Conservation (phyloP, 371 early-diverging fungal genomes). For the Mortierella sp. region DNA sequence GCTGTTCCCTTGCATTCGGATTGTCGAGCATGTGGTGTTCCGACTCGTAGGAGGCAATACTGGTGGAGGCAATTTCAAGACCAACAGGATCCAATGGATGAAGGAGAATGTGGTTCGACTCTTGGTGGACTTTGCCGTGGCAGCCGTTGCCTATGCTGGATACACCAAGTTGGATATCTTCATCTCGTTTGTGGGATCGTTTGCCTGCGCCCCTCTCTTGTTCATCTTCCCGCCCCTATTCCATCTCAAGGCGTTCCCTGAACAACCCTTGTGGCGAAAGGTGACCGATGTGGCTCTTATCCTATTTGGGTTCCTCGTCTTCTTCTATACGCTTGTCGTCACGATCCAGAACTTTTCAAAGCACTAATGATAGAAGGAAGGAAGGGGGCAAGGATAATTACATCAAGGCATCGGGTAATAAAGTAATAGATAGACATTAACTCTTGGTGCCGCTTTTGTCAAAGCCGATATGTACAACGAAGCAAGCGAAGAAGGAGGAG, state of each 20-base stretch:
- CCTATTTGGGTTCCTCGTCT: constrained; percentile 77
- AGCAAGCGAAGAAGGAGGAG: no score
- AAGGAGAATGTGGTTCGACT: constrained; percentile 85
- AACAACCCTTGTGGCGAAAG: constrained; percentile 57
- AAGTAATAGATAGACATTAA: no score
- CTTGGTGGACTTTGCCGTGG: constrained; percentile 70
- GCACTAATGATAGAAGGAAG: background rate
- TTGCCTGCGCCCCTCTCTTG: constrained; percentile 80
- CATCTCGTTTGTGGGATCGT: constrained; percentile 89
- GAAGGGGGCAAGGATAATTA: no score
- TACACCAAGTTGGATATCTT: constrained; percentile 88
- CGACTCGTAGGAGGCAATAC: constrained; percentile 37
- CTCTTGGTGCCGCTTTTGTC: no score
- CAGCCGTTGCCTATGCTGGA: constrained; percentile 81
- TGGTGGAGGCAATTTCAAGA: no score
- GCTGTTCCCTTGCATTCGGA: constrained; percentile 90
- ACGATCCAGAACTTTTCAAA: constrained; percentile 63
- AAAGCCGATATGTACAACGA: no score
- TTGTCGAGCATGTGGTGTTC: constrained; percentile 69
- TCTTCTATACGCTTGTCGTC: constrained; percentile 81
- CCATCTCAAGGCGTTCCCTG: constrained; percentile 67
- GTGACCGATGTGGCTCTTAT: constrained; percentile 69
- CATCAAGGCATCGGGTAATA: no score
- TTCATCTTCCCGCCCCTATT: constrained; percentile 83
- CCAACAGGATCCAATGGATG: constrained; percentile 54